Evolutionary conservation across 306 rosid species (phyloP), one percentile per base, ranked within the genome.

Genomic region (Quercus rubra): DNA sequence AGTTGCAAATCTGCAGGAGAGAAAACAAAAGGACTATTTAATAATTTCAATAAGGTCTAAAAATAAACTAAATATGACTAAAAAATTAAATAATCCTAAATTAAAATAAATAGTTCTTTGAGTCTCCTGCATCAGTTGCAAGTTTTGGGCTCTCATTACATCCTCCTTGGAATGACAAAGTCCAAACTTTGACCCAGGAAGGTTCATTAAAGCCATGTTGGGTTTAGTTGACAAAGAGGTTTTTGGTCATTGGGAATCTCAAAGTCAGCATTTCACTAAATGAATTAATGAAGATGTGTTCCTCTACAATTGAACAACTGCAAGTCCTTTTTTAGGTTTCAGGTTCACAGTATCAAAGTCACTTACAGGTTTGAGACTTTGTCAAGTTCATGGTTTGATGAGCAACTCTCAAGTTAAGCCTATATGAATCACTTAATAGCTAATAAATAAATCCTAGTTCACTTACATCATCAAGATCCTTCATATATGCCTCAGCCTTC

Each of bases 381-480:
- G 2, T 21, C 38, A 67, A 19, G 21, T 67, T 58, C 66, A 66
- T 7, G 59, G 18, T 55, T n/a, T 68, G 58, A 18, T 58, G 74
- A 58, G 15, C 28, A 71, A 72, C 75, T 56, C 70, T 43, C 59
- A 59, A 10, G 23, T 27, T 23, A 67, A 61, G 23, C 31, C 57
- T 35, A 66, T 72, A 31, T n/a, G 28, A 75, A 55, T 73, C 75
- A 58, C 35, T 77, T 58, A n/a, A 58, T 56, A 76, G 61, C 77
- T 63, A 28, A 20, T 69, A 79, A 58, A 55, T 52, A 73, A 79
- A 56, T 10, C 20, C 19, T 46, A 72, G 55, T 82, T 79, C 46
- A 88, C 99, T 93, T 86, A 91, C 98, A 78, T 89, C 87, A 76
- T 95, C 98, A 80, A 91, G 98, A 74, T 95, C 96, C 86, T 90